phyloP scores from a whole-genome alignment of 2,329 filamentous ascomycete species.

The Penicillium thymicola region DNA sequence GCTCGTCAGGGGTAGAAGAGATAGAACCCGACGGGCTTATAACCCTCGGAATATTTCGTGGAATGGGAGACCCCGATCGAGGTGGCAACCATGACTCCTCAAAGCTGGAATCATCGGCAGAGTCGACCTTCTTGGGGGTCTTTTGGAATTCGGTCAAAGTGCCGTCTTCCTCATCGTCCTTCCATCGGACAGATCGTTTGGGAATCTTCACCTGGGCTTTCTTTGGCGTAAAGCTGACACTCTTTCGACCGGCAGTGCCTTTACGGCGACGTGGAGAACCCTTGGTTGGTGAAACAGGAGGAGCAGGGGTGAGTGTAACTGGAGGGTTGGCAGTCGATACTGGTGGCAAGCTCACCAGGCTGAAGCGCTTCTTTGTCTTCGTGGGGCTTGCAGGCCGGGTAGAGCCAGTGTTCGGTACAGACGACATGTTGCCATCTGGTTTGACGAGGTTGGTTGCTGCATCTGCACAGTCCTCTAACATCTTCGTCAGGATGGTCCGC shows the following conservation, averaged over 20 bases:
- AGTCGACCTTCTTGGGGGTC: conserved; percentile 70
- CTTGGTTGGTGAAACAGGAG: conserved; percentile 63
- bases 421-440: conserved; percentile 67
- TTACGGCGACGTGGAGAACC: conserved; percentile 79
- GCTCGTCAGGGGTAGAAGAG: conserved; percentile 51
- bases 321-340: conserved; percentile 28
- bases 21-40: conserved; percentile 46
- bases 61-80: conserved; percentile 52
- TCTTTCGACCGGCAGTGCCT: conserved; percentile 60
- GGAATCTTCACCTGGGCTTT: conserved; percentile 61
- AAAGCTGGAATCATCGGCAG: conserved; percentile 57
- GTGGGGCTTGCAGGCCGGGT: conserved; percentile 67
- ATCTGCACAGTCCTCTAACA: conserved; percentile 72
- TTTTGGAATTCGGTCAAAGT: conserved; percentile 86
- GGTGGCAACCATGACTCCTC: conserved; percentile 46
- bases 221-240: conserved; percentile 75
- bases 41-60: conserved; percentile 44
- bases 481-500: conserved; percentile 69
- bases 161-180: conserved; percentile 83
- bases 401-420: conserved; percentile 63
- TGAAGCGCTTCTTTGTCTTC: conserved; percentile 62
- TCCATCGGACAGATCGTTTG: conserved; percentile 84
- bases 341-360: conserved; percentile 35
- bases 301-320: conserved; percentile 31
- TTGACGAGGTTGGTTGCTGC: conserved; percentile 83